Evolutionary conservation across 1,284 basidiomycete species (phyloP), one percentile per base, ranked within the genome.

Genomic region (Moniliophthora roreri): DNA sequence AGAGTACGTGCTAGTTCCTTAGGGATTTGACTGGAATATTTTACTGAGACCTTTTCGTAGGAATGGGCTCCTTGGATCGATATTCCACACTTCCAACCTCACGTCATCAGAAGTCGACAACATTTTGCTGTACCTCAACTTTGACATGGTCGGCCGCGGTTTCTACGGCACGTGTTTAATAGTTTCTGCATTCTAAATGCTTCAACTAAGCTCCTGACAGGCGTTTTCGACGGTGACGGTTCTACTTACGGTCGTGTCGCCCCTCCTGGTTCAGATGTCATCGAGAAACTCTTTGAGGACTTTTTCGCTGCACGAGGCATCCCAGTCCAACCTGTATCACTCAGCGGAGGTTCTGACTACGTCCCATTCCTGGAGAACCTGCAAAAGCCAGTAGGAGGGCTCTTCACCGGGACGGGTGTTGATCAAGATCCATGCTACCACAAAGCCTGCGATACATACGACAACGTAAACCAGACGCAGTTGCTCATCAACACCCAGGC

Each of bases 361-460:
- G 15, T 34, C 10, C 48, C 49, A 20, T 53, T 53, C 38, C 24
- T 48, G 24, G 21, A 53, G 34, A 47, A 53, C 16, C 13, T 53
- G 18, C 11, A 42, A 47, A 53, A 53, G 47, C 52, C 52, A 11
- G 41, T 53, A 23, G 52, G 52, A 13, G 52, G 52, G 13, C 46
- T 53, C 16, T 32, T 26, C 34, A 51, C 53, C 2, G 49, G 53
- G 3, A 51, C 41, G 11, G n/a, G 58, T 41, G 55, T 60, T 21
- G 58, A 57, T 4, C 61, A 64, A 37, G 63, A 66, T 39, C 26
- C 32, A 9, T 66, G 63, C 52, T 67, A 65, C 51, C 66, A 67
- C 53, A 49, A 57, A 26, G 58, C 57, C 10, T 67, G 63, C 52
- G 66, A 66, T 35, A 56, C 49, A 21, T 47, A 62, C 42, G 53